These are phyloP conservation scores for Arabidopsis suecica DNA, from an alignment of 345 rosid genomes.

Conservation along the genomic window DNA sequence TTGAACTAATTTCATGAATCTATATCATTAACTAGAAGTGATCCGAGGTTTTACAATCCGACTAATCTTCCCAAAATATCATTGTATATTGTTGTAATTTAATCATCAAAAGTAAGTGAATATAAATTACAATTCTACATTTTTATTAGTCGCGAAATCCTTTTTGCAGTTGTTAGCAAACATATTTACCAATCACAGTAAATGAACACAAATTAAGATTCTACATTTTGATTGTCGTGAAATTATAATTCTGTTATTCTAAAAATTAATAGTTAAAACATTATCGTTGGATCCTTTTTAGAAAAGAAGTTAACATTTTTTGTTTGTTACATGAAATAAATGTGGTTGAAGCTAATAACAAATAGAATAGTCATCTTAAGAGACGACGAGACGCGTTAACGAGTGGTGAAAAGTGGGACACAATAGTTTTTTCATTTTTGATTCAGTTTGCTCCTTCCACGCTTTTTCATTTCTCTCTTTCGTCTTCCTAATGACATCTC, in stretches of 20 bases:
- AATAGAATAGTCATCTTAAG: not conserved
- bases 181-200: too few species aligned
- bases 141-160: not conserved
- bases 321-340: not conserved
- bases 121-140: not conserved
- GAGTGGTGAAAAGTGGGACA: conserved; percentile 34
- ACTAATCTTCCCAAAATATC: too few species aligned
- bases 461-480: conserved; percentile 31
- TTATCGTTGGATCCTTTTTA: not conserved
- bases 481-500: conserved; percentile 40
- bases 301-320: too few species aligned
- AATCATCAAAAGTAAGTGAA: not conserved
- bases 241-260: too few species aligned
- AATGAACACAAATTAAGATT: not conserved
- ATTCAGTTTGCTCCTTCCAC: conserved; percentile 44
- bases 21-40: too few species aligned
- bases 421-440: conserved; percentile 14
- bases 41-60: too few species aligned
- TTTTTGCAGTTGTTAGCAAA: too few species aligned
- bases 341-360: not conserved
- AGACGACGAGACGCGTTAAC: conserved; percentile 35
- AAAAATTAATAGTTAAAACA: not conserved
- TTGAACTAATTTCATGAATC: not conserved
- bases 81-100: not conserved
- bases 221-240: not conserved